Base-by-base conservation (phyloP, 2,329 filamentous ascomycete genomes). In the Alternaria arborescens region DNA sequence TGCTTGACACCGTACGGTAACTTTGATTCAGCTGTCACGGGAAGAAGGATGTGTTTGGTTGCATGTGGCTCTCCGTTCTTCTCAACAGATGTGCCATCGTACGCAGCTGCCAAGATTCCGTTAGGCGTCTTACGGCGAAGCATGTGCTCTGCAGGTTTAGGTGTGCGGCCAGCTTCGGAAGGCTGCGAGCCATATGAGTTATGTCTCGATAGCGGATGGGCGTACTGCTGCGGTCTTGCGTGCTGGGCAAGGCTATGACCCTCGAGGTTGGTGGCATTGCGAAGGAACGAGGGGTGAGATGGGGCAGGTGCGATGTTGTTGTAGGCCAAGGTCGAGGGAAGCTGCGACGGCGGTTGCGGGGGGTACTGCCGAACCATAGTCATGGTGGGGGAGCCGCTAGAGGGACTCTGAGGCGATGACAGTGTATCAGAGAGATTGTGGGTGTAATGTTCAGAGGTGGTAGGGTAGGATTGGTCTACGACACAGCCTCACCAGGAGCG, bases 101-200 rank as follows among this genome's bases (percentile, higher is more conserved):
- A 97, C 11, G 93, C 93, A 55, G 92, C 93, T 66, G 94, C 90
- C 62, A 98, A 86, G 38, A 93, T 97, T n/a, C 94, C 95, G 73
- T 90, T 94, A 5, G 94, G 95, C 8, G 94, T 98, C 79, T 98
- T 98, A 67, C 94, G 88, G 67, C 94, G 88, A 58, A 97, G 83
- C 70, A 92, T 91, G 77, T 97, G 89, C 77, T 97, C 93, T 55
- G 78, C 77, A 11, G 76, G 73, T 53, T 79, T 78, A 18, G 66
- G 55, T n/a, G 64, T 50, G 40, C 62, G 67, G 55, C 64, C 67
- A 52, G 70, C 60, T 8, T 75, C 73, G 38, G 70, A 61, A 32
- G 64, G 60, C 43, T 75, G 71, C 24, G 71, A 69, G 34, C 70
- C 70, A 60, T 78, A 79, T 16, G 78, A 78, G 56, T 73, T 76